A percentile compares a stretch with the other conserved stretches of the same genome.
Evolutionary conservation across 352 stramenopile genomes (phyloP).

Genomic region (Pythium brachiatum): DNA sequence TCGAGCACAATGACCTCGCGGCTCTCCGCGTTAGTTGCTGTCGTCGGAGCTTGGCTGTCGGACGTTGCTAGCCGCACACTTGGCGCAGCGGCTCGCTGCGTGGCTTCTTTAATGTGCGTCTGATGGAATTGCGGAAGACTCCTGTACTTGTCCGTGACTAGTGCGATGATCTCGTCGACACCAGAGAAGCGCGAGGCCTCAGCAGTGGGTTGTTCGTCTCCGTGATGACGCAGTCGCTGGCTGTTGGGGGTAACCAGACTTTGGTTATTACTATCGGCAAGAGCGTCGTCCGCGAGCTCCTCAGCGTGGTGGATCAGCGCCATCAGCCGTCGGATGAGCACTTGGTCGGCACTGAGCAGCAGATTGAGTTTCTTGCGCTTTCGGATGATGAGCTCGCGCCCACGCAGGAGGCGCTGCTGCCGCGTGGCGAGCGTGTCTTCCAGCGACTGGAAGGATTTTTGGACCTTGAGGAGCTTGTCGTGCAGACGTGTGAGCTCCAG

Average conservation of each 20-base stretch:
- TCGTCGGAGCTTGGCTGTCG: not conserved
- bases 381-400: constrained; percentile 45
- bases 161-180: constrained; percentile 6
- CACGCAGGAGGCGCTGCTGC: constrained; percentile 35
- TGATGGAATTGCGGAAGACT: constrained; percentile 1
- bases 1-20: constrained; percentile 32
- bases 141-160: constrained; percentile 6
- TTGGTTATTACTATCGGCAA: not conserved
- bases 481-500: constrained; percentile 34
- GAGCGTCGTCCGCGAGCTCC: constrained; percentile 35
- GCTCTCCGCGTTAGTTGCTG: not conserved
- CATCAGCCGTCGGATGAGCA: constrained; percentile 33
- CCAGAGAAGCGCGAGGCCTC: not conserved
- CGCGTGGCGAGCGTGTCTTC: constrained; percentile 36
- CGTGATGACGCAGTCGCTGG: not conserved
- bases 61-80: not conserved
- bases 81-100: not conserved
- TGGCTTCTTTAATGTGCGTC: not conserved
- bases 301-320: constrained; percentile 35
- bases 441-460: constrained; percentile 27
- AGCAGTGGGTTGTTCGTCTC: not conserved
- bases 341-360: constrained; percentile 42
- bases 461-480: constrained; percentile 21
- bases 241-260: not conserved
- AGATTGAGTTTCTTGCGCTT: constrained; percentile 52